These are phyloP conservation scores for Prunus campanulata DNA, from an alignment of 306 rosid genomes.

Conservation along the genomic window DNA sequence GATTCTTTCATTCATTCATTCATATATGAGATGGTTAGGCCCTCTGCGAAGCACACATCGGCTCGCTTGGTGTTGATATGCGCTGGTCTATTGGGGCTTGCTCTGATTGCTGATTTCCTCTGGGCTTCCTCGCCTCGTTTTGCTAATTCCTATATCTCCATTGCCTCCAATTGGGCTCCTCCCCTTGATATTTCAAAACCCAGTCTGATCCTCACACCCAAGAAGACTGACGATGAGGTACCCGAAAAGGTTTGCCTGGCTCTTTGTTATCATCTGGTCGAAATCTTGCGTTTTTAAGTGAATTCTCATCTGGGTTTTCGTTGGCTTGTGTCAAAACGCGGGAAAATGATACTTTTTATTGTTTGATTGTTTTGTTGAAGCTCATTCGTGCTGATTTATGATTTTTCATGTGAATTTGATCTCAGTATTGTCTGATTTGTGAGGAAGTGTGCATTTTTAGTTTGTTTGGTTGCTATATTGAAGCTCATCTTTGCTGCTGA, in stretches of 20 bases:
- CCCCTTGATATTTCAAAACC: conserved; percentile 11
- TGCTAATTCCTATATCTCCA: conserved; percentile 21
- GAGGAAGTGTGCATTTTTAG: neutral
- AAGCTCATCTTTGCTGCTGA: neutral
- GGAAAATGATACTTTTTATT: neutral
- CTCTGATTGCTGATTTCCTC: conserved; percentile 66
- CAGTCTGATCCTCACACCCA: conserved; percentile 31
- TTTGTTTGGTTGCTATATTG: neutral
- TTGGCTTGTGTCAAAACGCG: neutral
- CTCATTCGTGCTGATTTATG: neutral
- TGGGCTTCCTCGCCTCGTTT: conserved; percentile 66
- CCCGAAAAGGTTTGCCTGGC: conserved; percentile 27
- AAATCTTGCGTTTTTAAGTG: neutral
- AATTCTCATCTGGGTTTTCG: conserved; percentile 12
- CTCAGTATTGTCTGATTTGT: neutral
- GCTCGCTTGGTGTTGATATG: conserved; percentile 56
- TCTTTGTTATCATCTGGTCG: neutral
- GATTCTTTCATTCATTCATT: neutral
- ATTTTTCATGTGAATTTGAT: neutral
- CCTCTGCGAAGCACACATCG: conserved; percentile 58
- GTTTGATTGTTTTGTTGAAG: conserved; percentile 1
- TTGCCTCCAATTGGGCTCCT: conserved; percentile 38
- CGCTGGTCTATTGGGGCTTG: conserved; percentile 61
- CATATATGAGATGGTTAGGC: conserved; percentile 51
- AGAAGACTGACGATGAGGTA: neutral